Evolutionary conservation across 2,329 filamentous ascomycete genomes (phyloP), one percentile per base, ranked within the genome.

Genomic region (Aspergillus awamori): DNA sequence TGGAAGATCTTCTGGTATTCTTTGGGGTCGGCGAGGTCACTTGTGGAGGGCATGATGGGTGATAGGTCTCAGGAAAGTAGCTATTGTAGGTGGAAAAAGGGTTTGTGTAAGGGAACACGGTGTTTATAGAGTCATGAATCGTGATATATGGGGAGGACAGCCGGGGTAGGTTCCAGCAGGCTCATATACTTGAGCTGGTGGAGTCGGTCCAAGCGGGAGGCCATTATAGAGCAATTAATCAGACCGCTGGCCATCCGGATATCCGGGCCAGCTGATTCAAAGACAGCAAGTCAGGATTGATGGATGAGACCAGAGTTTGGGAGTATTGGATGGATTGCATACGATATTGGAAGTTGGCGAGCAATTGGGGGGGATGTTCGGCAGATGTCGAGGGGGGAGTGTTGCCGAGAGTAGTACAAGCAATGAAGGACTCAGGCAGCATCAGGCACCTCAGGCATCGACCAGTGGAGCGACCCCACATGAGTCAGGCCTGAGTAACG

Each of bases 1-100:
- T 83, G 82, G 62, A 83, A 83, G 66, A 83, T 81, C 54, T 81
- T 80, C 57, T 83, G 80, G 64, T 83, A 83, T 47, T 83, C 80
- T 45, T 71, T 39, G 49, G 73, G 70, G 56, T 73, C 70, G 2
- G 71, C 59, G 8, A 72, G 60, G 2, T 62, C 63, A 26, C 61
- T 65, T 53, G 65, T 68, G 8, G 71, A 72, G 62, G 66, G 62
- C 70, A 74, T 73, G 36, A 15, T 69, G 56, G 11, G 43, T 52
- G 51, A 28, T 53, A 24, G 24, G 22, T 10, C 38, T 26, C 45
- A 39, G 8, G 28, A 38, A n/a, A 52, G 52, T 4, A 49, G 8
- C 7, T 49, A 33, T 6, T 36, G 5, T 36, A 36, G 20, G 2
- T 15, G 41, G 6, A 41, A 17, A 43, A 4, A 4, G 39, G 17